Evolutionary conservation across 441 rosid genomes (phyloP).

Genomic region (Populus tomentosa): DNA sequence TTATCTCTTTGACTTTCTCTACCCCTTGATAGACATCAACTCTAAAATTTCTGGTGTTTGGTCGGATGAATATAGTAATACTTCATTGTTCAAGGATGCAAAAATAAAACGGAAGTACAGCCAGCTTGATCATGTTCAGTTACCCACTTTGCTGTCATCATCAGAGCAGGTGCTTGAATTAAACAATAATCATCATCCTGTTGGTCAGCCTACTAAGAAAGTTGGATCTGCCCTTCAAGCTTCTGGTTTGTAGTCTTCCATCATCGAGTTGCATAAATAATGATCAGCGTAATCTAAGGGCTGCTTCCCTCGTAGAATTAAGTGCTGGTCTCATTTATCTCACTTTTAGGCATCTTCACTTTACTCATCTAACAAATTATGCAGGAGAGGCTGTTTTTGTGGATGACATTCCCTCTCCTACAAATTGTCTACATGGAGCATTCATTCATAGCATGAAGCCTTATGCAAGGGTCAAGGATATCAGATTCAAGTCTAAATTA

Average conservation of each 20-base stretch:
- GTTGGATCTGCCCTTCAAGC: constrained; percentile 78
- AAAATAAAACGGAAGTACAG: constrained; percentile 22
- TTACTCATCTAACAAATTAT: constrained; percentile 16
- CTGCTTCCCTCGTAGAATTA: not conserved
- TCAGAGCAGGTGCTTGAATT: constrained; percentile 58
- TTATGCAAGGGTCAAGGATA: constrained; percentile 56
- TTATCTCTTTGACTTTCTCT: constrained; percentile 63
- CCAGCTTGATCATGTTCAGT: constrained; percentile 11
- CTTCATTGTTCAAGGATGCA: constrained; percentile 13
- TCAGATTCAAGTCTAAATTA: constrained; percentile 40
- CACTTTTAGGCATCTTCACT: not conserved
- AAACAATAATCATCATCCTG: constrained; percentile 51
- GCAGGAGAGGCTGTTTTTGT: constrained; percentile 93
- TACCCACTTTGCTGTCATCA: constrained; percentile 51
- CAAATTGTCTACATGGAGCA: constrained; percentile 75
- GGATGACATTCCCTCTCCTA: constrained; percentile 90
- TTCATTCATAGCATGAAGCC: constrained; percentile 86
- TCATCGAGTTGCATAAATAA: not conserved
- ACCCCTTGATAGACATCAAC: constrained; percentile 29
- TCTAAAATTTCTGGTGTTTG: constrained; percentile 16
- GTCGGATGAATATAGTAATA: constrained; percentile 18
- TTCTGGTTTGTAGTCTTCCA: constrained; percentile 56
- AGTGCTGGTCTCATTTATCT: not conserved
- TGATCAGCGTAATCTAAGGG: not conserved
- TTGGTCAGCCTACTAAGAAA: constrained; percentile 64